A percentile compares a stretch with the other conserved stretches of the same genome.
These are phyloP conservation scores for Xylaria sp. DNA, from an alignment of 2,329 filamentous ascomycete species.

Conservation along the genomic window DNA sequence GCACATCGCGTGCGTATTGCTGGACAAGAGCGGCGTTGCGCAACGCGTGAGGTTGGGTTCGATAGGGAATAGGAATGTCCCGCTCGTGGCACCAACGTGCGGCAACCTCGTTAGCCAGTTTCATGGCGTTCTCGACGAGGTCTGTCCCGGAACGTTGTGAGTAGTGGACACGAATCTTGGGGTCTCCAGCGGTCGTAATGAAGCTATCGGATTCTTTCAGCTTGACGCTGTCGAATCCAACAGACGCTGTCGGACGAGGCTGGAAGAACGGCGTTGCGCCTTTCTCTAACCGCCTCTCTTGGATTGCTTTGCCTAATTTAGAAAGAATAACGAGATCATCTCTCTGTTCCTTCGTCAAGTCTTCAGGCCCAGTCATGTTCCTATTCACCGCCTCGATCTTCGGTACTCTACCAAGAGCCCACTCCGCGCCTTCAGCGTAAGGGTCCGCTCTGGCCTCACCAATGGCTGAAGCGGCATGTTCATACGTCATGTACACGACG, in stretches of 20 bases:
- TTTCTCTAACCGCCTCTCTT: conserved; percentile 54
- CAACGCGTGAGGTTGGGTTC: conserved; percentile 57
- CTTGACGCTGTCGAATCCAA: conserved; percentile 54
- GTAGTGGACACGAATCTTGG: conserved; percentile 59
- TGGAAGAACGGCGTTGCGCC: conserved; percentile 63
- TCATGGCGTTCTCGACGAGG: conserved; percentile 65
- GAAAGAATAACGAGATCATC: conserved; percentile 60
- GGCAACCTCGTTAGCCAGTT: conserved; percentile 69
- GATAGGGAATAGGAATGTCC: conserved; percentile 68
- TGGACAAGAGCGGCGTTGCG: conserved; percentile 53
- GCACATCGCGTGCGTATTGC: conserved; percentile 51
- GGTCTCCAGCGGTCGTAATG: conserved; percentile 57
- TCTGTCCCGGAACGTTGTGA: conserved; percentile 46
- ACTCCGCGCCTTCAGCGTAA: conserved; percentile 33
- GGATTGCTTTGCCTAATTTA: conserved; percentile 59
- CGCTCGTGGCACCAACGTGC: conserved; percentile 69
- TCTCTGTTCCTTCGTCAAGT: conserved; percentile 56
- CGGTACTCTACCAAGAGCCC: conserved; percentile 49
- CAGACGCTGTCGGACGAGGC: conserved; percentile 56
- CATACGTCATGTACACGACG: conserved; percentile 67
- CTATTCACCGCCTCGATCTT: conserved; percentile 49
- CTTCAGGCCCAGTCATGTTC: conserved; percentile 55
- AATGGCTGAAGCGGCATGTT: conserved; percentile 59
- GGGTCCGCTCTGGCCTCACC: conserved; percentile 49
- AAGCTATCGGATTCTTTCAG: conserved; percentile 42